A percentile compares a stretch with the other conserved stretches of the same genome.
phyloP scores from a whole-genome alignment of 2,329 filamentous ascomycete genomes.

The Exophiala mesophila region DNA sequence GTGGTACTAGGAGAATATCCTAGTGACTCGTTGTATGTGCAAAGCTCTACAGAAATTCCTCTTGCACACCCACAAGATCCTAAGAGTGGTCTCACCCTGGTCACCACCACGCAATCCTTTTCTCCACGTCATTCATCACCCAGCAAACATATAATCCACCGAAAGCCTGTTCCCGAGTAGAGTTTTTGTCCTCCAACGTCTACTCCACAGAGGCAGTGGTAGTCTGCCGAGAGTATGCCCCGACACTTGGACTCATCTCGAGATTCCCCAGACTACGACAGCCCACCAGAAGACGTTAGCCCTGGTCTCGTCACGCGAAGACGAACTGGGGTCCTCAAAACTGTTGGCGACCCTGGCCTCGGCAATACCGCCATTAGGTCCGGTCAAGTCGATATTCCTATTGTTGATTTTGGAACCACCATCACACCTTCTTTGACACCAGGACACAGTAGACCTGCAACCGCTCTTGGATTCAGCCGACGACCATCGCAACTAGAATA shows the following conservation, averaged over 20 bases:
- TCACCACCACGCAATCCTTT: not conserved
- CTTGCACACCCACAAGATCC: constrained; percentile 2
- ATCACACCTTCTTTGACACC: constrained; percentile 58
- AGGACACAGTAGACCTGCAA: constrained; percentile 48
- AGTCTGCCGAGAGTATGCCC: constrained; percentile 14
- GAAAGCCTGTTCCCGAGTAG: constrained; percentile 27
- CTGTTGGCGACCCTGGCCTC: constrained; percentile 47
- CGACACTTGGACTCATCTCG: constrained; percentile 41
- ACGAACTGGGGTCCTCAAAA: constrained; percentile 74
- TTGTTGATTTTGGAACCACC: constrained; percentile 82
- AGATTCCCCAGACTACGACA: constrained; percentile 72
- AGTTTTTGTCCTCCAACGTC: constrained; percentile 10
- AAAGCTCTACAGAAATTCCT: constrained; percentile 17
- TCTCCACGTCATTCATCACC: not conserved
- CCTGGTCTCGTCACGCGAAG: constrained; percentile 45
- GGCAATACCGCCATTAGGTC: constrained; percentile 43
- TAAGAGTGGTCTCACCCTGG: not conserved
- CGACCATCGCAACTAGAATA: constrained; percentile 20
- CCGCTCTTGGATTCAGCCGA: constrained; percentile 45
- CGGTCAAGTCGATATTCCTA: constrained; percentile 51
- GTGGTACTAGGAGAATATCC: constrained; percentile 32
- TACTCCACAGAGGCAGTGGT: constrained; percentile 35
- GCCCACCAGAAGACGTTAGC: constrained; percentile 49
- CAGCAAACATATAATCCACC: constrained; percentile 32
- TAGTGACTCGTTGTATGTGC: constrained; percentile 8